These are phyloP conservation scores for Deinandra increscens DNA, from an alignment of 129 eudicot genomes.

Conservation along the genomic window DNA sequence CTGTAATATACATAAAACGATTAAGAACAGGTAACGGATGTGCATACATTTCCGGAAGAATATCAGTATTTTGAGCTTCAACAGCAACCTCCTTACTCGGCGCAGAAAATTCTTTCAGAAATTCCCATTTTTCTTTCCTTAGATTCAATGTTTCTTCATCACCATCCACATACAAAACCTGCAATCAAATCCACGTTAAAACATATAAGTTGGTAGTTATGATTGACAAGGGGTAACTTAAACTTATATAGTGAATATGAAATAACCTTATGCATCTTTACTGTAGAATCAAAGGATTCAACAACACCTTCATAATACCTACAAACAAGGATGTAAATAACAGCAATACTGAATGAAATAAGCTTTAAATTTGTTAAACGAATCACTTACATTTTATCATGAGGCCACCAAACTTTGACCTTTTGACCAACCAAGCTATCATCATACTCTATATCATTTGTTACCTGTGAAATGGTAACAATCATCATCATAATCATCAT, in stretches of 20 bases:
- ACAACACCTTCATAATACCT: constrained; percentile 82
- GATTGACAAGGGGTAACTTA: background rate
- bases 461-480: constrained; percentile 40
- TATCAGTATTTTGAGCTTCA: constrained; percentile 37
- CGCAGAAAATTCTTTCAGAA: constrained; percentile 32
- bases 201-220: constrained; percentile 1
- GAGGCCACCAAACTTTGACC: constrained; percentile 92
- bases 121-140: constrained; percentile 53
- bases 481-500: background rate
- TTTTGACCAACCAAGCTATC: constrained; percentile 55
- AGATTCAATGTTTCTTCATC: constrained; percentile 60
- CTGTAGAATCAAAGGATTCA: constrained; percentile 45
- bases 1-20: background rate
- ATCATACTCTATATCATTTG: constrained; percentile 36
- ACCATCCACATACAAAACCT: constrained; percentile 66
- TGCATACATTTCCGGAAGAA: constrained; percentile 64
- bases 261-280: constrained; percentile 67
- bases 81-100: constrained; percentile 44
- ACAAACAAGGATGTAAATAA: constrained; percentile 21
- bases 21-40: constrained; percentile 1
- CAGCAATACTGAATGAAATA: constrained; percentile 19
- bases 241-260: background rate
- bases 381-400: constrained; percentile 49
- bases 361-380: background rate
- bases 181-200: background rate